phyloP scores from a whole-genome alignment of 2,329 filamentous ascomycete genomes.

The Sporothrix schenckii region DNA sequence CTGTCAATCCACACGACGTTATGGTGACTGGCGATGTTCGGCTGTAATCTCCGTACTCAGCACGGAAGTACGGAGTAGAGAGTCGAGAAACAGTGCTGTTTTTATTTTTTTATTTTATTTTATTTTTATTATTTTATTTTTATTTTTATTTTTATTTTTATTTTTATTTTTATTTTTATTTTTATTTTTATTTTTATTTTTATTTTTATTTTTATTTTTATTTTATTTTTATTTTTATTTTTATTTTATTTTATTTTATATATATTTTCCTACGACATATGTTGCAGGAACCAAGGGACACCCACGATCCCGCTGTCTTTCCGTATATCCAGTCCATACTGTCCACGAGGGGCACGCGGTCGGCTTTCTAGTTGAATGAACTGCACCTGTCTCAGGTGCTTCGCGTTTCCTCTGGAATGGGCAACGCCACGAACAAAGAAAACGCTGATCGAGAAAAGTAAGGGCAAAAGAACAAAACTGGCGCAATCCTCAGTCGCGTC shows the following conservation, averaged over 20 bases:
- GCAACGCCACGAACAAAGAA: conserved; percentile 4
- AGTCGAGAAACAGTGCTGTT: too few relatives aligned
- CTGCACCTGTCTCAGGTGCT: neutral
- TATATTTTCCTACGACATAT: neutral
- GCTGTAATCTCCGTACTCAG: too few relatives aligned
- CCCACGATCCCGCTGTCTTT: neutral
- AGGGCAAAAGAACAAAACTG: conserved; percentile 1
- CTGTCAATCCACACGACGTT: too few relatives aligned
- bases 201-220: too few relatives aligned
- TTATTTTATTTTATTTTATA: neutral
- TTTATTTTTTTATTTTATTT: too few relatives aligned
- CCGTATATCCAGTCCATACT: neutral
- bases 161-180: too few relatives aligned
- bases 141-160: too few relatives aligned
- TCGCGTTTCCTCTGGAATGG: conserved; percentile 5
- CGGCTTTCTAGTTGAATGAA: neutral
- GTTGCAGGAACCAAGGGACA: neutral
- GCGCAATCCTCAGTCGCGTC: conserved; percentile 4
- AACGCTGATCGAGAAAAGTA: neutral
- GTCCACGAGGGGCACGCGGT: conserved; percentile 2
- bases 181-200: too few relatives aligned
- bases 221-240: too few relatives aligned
- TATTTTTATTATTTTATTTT: too few relatives aligned
- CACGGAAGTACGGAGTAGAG: too few relatives aligned
- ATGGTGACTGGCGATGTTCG: too few relatives aligned